These are phyloP conservation scores for Calonectria pseudoreteaudii DNA, from an alignment of 2,329 filamentous ascomycete species.

Conservation along the genomic window DNA sequence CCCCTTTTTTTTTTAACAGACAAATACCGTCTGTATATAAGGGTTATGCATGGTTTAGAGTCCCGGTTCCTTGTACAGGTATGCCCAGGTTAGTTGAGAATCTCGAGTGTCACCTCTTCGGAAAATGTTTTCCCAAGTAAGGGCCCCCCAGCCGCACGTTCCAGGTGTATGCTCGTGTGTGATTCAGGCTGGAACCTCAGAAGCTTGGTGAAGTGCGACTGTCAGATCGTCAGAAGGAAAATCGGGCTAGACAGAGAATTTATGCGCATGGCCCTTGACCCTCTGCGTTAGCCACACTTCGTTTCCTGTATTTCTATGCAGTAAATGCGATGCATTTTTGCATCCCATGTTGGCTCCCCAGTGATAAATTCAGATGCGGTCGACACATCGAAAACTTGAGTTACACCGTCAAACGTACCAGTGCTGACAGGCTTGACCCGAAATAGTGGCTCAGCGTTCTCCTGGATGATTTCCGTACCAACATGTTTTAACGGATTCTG, in stretches of 20 bases:
- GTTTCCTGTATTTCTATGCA: not conserved
- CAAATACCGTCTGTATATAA: too few species aligned
- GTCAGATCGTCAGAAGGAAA: not conserved
- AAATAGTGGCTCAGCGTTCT: not conserved
- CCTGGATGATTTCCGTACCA: not conserved
- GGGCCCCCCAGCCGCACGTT: too few species aligned
- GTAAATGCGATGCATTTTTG: not conserved
- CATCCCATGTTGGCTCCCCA: not conserved
- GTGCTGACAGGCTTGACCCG: not conserved
- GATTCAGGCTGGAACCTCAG: not conserved
- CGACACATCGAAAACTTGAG: not conserved
- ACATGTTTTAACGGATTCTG: not conserved
- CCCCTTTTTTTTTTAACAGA: too few species aligned
- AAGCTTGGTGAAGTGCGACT: not conserved
- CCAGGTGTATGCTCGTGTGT: not conserved
- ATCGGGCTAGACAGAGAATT: not conserved
- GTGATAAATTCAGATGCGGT: not conserved
- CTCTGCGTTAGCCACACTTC: too few species aligned
- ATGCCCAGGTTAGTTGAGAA: too few species aligned
- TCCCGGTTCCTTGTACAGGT: too few species aligned
- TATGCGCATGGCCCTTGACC: not conserved
- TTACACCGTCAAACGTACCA: not conserved
- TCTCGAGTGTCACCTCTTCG: too few species aligned
- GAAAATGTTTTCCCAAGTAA: too few species aligned
- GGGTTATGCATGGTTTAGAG: too few species aligned